Base-by-base conservation (phyloP, 768 basidiomycete genomes). In the Termitomyces sp. region DNA sequence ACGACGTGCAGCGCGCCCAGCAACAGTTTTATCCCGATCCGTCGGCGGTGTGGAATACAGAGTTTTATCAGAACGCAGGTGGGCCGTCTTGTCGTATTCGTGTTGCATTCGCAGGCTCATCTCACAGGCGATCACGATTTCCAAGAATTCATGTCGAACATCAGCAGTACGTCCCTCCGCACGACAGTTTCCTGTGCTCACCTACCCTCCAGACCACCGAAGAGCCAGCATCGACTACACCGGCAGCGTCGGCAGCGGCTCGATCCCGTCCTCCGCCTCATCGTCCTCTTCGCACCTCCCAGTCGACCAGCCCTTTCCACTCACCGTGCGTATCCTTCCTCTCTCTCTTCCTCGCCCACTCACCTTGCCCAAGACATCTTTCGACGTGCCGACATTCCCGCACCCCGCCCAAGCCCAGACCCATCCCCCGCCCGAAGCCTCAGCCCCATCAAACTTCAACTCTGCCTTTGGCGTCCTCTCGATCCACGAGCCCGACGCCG, bases 381-480 rank as follows among this genome's bases (percentile, higher is more conserved):
- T 40, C n/a, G n/a, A n/a, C n/a, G n/a, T n/a, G n/a, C n/a, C n/a
- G n/a, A n/a, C n/a, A n/a, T n/a, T n/a, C n/a, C n/a, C n/a, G n/a
- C 8, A 16, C 5, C 7, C 9, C 1, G 5, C 26, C 12, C 8
- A 2, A 43, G 51, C n/a, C n/a, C n/a, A n/a, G n/a, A 8, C 18
- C 13, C 36, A 40, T 40, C 20, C 47, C 9, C 6, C 22, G 5
- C 32, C 47, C 7, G 48, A 49, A 10, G 47, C 32, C 6, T 32
- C 20, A 6, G 34, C 34, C 9, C 49, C 22, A n/a, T n/a, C n/a
- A n/a, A n/a, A n/a, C 3, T 81, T 88, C 64, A 81, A 80, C 4
- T 79, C 78, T 36, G 87, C 86, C 2, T 91, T 92, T 67, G 91
- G 87, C 12, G 78, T 87, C 48, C 82, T 92, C 84, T 84, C 83